Percentiles rank a stretch among this genome's conserved stretches.
These are phyloP conservation scores for Hymenotorrendiella dingleyae DNA, from an alignment of 2,329 filamentous ascomycete species.

Conservation along the genomic window DNA sequence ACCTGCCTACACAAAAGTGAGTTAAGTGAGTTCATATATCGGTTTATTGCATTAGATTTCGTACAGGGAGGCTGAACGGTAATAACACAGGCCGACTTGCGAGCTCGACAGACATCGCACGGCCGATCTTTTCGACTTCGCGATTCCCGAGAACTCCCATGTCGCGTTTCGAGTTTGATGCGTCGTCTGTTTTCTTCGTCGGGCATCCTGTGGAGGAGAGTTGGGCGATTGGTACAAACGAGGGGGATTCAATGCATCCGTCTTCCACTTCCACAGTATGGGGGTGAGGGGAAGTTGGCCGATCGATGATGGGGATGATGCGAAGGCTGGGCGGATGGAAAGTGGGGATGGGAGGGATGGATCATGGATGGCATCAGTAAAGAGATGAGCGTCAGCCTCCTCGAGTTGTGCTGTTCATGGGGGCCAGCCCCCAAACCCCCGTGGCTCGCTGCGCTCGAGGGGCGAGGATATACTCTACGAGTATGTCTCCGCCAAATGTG, in stretches of 20 bases:
- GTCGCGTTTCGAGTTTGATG: slow-evolving; percentile 38
- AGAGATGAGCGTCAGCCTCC: no score
- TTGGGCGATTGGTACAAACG: slow-evolving; percentile 1
- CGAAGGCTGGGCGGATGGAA: neutral
- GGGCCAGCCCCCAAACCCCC: no score
- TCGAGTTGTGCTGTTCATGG: no score
- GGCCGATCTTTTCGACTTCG: slow-evolving; percentile 42
- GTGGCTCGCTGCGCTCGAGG: no score
- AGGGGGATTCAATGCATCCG: neutral
- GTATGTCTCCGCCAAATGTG: no score
- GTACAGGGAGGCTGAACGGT: slow-evolving; percentile 39
- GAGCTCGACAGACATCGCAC: slow-evolving; percentile 39
- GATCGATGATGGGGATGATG: no score
- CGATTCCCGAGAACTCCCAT: slow-evolving; percentile 35
- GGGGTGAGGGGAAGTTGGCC: slow-evolving; percentile 3
- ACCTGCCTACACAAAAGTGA: slow-evolving; percentile 19
- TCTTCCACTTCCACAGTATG: neutral
- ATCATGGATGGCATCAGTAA: no score
- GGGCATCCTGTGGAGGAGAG: neutral
- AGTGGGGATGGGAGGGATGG: no score
- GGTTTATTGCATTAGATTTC: slow-evolving; percentile 19
- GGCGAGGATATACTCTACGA: no score
- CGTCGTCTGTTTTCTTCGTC: slow-evolving; percentile 28
- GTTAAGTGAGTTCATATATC: neutral
- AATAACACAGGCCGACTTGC: slow-evolving; percentile 44